Evolutionary conservation across 331 rosid species (phyloP), one percentile per base, ranked within the genome.

Genomic region (Malus hybrid): DNA sequence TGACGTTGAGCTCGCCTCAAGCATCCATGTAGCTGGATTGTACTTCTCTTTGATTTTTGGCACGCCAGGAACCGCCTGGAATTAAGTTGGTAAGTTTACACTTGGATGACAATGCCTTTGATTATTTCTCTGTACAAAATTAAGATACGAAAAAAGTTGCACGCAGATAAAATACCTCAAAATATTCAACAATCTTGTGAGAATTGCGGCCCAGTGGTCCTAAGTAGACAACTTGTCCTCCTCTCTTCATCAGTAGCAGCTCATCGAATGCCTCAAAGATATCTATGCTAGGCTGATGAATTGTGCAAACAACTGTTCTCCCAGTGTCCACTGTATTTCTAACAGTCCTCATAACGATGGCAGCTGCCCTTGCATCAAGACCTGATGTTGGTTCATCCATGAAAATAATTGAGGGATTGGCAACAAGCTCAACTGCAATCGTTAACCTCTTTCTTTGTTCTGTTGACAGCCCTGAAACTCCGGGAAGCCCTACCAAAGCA

Each of bases 311-410:
- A 83, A 94, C 24, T 24, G 24, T 24, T 24, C 24, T 24, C 24
- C 24, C 24, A 24, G 24, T 24, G 24, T 24, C 24, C 99, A 94
- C 99, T 0, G 99, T 94, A 84, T 94, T 94, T 81, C 99, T 88
- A 64, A 94, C 97, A 14, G 99, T 76, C 63, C 99, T 86, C 99
- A 94, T 94, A 22, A 94, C 99, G 81, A 94, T 94, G 68, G 99
- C 99, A 72, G 99, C 99, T 42, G 99, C 99, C 83, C 99, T 87
- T 66, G 99, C 99, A 83, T 94, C 99, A 39, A 94, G 92, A 73
- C 99, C 99, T 14, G 99, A 94, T 58, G 99, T 94, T 6, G 99
- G 99, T 79, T 94, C 99, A 46, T 94, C 99, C 99, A 94, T 92
- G 89, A 94, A 94, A 78, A 94, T 94, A 85, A 94, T 94, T 20